Evolutionary conservation across 257 asterid genomes (phyloP), one percentile per base, ranked within the genome.

Genomic region (Penstemon newberryi): DNA sequence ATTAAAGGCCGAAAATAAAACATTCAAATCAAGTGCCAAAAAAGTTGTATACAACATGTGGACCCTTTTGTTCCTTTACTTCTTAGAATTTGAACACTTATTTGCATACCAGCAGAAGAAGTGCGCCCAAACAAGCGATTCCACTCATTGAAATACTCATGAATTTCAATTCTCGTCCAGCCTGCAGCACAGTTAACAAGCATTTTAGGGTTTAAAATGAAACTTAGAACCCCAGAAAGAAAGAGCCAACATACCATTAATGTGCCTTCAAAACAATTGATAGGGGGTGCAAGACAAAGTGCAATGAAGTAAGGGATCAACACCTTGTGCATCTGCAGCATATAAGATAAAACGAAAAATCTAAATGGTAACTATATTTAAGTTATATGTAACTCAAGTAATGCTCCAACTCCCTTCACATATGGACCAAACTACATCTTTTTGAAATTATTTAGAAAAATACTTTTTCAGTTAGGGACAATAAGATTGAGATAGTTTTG

Each of bases 261-360:
- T n/a, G 96, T 90, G 77, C 97, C 97, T 73, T 90, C 97, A 13
- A 88, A 87, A 86, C 96, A 74, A 70, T 86, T 87, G 6, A 80
- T 89, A 66, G 87, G 79, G 39, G 97, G 96, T 40, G 94, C 77
- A 65, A 81, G 82, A 49, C 74, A 84, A 41, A 90, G 87, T 37
- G 97, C 84, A 64, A 88, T 65, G 60, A 81, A 86, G 79, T 73
- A 88, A 12, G 94, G 96, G 72, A 90, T 68, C 83, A 88, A 70
- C 66, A 83, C 91, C 79, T 79, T 81, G 74, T 88, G 97, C 94
- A 88, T 90, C 97, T 90, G 92, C 75, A 70, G 11, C 41, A 46
- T 49, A 69, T 45, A 46, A 75, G 67, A 68, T 67, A 12, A 63
- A 57, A 59, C 6, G 33, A 25, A 25, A 25, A 25, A 25, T 25